Evolutionary conservation across 495 filamentous ascomycete genomes (phyloP).

Genomic region (Podospora pseudocomata): DNA sequence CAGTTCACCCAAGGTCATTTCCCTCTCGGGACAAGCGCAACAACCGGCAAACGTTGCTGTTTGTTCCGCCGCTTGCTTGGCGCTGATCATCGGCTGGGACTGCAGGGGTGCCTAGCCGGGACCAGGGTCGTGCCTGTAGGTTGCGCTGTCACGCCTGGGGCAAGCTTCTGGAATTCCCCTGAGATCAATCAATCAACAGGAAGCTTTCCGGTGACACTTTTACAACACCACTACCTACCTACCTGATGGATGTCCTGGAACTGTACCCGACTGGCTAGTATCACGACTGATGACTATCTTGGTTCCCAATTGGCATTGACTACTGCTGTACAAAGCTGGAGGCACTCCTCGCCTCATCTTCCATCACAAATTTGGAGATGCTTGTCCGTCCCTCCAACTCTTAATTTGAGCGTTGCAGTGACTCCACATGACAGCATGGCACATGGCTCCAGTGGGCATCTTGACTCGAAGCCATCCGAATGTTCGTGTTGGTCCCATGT

Average conservation of each 20-base stretch:
- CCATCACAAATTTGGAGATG: neutral
- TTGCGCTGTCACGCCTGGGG: neutral
- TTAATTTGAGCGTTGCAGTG: neutral
- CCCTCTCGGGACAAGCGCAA: conserved; percentile 10
- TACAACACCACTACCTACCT: too few relatives aligned
- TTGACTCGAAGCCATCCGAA: neutral
- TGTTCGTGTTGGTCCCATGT: neutral
- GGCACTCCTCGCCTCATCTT: neutral
- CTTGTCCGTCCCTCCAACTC: neutral
- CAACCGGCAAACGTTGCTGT: conserved; percentile 15
- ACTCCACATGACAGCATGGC: neutral
- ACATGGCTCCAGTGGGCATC: neutral
- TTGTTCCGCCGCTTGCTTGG: conserved; percentile 28
- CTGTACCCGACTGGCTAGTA: neutral
- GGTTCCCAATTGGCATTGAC: too few relatives aligned
- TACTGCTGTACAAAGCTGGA: neutral
- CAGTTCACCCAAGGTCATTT: conserved; percentile 6
- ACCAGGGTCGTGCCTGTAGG: conserved; percentile 1
- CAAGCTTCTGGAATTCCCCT: neutral
- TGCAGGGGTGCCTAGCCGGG: conserved; percentile 9
- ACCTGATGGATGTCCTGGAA: neutral
- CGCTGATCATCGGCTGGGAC: conserved; percentile 31
- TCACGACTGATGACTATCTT: too few relatives aligned
- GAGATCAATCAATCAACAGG: neutral
- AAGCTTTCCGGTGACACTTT: neutral